Percentiles rank a stretch among this genome's conserved stretches.
Conservation (phyloP, 2,329 filamentous ascomycete species). For the Colletotrichum kahawae region DNA sequence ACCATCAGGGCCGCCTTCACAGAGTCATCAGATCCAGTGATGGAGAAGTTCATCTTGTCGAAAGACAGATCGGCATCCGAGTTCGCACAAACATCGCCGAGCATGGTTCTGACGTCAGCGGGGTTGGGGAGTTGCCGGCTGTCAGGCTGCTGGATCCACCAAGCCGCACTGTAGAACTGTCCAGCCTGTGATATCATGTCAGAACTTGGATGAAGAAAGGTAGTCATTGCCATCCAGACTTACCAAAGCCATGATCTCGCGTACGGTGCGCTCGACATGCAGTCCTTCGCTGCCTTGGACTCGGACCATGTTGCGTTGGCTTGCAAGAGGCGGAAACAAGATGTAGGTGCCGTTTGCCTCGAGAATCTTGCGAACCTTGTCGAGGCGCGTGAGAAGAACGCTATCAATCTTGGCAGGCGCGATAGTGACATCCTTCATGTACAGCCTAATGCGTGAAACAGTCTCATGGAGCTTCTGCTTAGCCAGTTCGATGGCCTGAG, state of each 20-base stretch:
- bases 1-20: constrained; percentile 96
- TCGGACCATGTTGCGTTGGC: constrained; percentile 81
- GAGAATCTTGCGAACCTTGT: constrained; percentile 98
- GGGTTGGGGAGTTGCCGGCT: constrained; percentile 61
- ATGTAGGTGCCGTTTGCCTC: constrained; percentile 96
- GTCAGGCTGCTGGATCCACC: constrained; percentile 65
- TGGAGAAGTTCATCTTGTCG: constrained; percentile 90
- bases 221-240: constrained; percentile 36
- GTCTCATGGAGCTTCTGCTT: constrained; percentile 92
- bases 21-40: constrained; percentile 94
- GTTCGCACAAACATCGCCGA: constrained; percentile 94
- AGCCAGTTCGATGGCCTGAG: constrained; percentile 83
- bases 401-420: constrained; percentile 93
- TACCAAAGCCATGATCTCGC: constrained; percentile 94
- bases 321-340: constrained; percentile 86
- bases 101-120: constrained; percentile 84
- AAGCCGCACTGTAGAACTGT: constrained; percentile 96
- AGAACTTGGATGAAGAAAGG: constrained; percentile 19
- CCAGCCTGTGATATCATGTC: constrained; percentile 66
- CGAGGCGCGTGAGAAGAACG: constrained; percentile 86
- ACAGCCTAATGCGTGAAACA: constrained; percentile 79
- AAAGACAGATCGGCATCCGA: constrained; percentile 95
- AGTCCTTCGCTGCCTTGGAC: constrained; percentile 93
- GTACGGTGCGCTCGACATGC: constrained; percentile 92
- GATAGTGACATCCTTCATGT: constrained; percentile 90